These are phyloP conservation scores for Moesziomyces globuligerus DNA, from an alignment of 1,284 basidiomycete genomes.

Conservation along the genomic window DNA sequence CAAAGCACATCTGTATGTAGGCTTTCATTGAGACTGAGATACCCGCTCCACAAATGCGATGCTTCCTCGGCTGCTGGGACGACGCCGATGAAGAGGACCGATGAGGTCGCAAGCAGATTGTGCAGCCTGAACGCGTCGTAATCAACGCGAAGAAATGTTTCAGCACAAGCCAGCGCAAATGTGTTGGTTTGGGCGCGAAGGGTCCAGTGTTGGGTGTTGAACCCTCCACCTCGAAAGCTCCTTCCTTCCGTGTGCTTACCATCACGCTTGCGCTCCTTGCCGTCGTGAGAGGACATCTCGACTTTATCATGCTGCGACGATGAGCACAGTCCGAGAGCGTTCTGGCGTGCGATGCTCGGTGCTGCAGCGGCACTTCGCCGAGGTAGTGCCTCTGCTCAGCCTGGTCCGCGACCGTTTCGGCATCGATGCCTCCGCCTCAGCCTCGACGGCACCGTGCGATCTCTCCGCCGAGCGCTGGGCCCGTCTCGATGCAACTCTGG, in stretches of 20 bases:
- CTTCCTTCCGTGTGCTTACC: too few relatives aligned
- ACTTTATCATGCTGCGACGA: not conserved
- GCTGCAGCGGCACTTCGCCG: conserved; percentile 20
- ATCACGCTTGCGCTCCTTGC: too few relatives aligned
- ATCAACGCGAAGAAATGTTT: too few relatives aligned
- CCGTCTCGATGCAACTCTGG: conserved; percentile 10
- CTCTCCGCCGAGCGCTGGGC: conserved; percentile 26
- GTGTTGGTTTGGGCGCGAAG: conserved; percentile 10
- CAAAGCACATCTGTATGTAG: not conserved
- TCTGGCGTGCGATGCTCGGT: conserved; percentile 16
- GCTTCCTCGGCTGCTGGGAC: too few relatives aligned
- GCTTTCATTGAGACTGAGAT: not conserved
- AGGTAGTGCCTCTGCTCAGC: conserved; percentile 18
- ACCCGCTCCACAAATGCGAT: not conserved
- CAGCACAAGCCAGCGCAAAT: not conserved
- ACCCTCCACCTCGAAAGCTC: too few relatives aligned
- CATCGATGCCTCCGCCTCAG: conserved; percentile 14
- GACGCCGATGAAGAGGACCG: too few relatives aligned
- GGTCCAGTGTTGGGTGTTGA: too few relatives aligned
- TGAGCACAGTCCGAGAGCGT: not conserved
- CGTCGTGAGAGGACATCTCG: too few relatives aligned
- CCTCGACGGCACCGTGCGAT: conserved; percentile 5
- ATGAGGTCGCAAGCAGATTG: too few relatives aligned
- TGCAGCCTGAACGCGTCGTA: too few relatives aligned
- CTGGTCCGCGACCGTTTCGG: conserved; percentile 21